Conservation (phyloP, 371 early-diverging fungal species). For the Mortierella sp. region DNA sequence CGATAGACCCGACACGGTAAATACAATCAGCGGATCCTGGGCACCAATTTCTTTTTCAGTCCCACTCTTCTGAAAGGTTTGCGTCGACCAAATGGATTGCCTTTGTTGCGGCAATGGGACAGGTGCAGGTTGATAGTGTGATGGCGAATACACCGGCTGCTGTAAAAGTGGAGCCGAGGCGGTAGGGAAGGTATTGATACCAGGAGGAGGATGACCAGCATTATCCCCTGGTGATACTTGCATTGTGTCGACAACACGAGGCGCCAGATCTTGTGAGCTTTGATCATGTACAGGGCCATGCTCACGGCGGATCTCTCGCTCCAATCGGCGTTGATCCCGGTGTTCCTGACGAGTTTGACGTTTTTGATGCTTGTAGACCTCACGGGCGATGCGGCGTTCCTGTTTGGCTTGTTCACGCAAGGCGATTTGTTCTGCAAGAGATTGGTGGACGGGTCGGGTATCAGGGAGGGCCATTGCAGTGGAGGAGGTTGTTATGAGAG, state of each 20-base stretch:
- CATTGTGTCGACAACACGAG: slow-evolving; percentile 2
- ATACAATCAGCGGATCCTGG: slow-evolving; percentile 22
- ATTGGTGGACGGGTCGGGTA: not conserved
- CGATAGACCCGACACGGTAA: slow-evolving; percentile 20
- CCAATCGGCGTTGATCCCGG: slow-evolving; percentile 13
- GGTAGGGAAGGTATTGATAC: too few species aligned
- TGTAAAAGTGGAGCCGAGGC: too few species aligned
- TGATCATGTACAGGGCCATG: not conserved
- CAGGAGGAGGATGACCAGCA: too few species aligned
- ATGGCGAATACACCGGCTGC: too few species aligned
- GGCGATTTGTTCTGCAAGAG: not conserved
- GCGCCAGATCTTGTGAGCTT: slow-evolving; percentile 1
- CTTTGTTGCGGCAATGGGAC: not conserved
- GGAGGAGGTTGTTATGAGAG: not conserved
- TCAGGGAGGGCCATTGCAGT: too few species aligned
- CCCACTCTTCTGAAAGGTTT: not conserved
- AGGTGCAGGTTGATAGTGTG: not conserved
- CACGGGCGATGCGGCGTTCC: not conserved
- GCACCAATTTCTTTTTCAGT: slow-evolving; percentile 7
- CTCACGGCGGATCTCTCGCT: slow-evolving; percentile 8
- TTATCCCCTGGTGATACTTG: slow-evolving; percentile 1
- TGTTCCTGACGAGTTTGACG: slow-evolving; percentile 3
- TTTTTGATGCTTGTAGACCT: slow-evolving; percentile 9
- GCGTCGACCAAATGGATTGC: not conserved
- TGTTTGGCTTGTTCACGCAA: slow-evolving; percentile 9